These are phyloP conservation scores for Mycena belliarum DNA, from an alignment of 768 basidiomycete species.

Conservation along the genomic window DNA sequence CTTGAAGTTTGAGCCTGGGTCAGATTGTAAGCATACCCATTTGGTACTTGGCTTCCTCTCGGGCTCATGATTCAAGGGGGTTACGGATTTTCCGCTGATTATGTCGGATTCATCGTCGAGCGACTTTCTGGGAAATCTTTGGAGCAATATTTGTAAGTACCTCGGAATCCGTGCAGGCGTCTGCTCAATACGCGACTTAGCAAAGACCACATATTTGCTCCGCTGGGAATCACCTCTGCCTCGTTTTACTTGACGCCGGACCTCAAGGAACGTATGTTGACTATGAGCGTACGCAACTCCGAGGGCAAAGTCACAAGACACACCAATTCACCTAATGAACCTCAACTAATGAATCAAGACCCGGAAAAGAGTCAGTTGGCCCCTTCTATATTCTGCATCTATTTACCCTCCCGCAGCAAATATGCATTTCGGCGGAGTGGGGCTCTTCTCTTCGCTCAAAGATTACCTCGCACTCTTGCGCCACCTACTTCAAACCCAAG, in stretches of 20 bases:
- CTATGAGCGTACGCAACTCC: conserved; percentile 23
- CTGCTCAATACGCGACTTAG: conserved; percentile 15
- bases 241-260: conserved; percentile 32
- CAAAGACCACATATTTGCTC: conserved; percentile 34
- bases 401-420: conserved; percentile 19
- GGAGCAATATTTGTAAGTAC: conserved; percentile 31
- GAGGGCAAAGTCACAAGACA: conserved; percentile 24
- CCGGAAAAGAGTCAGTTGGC: conserved; percentile 26
- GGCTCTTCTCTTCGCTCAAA: conserved; percentile 28
- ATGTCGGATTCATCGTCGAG: conserved; percentile 33
- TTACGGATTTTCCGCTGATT: conserved; percentile 34
- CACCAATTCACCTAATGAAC: conserved; percentile 23
- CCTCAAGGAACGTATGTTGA: conserved; percentile 22
- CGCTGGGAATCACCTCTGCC: conserved; percentile 28
- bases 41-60: background rate
- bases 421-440: conserved; percentile 31
- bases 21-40: conserved; percentile 24
- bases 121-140: conserved; percentile 29
- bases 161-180: background rate
- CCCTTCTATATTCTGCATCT: background rate
- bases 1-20: conserved; percentile 34
- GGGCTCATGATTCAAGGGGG: conserved; percentile 25
- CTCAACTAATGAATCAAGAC: conserved; percentile 29
- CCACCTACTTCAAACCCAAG: conserved; percentile 33
- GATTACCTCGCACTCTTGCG: conserved; percentile 36